Evolutionary conservation across 2,329 filamentous ascomycete genomes (phyloP).

Genomic region (Diaporthe ampelina): DNA sequence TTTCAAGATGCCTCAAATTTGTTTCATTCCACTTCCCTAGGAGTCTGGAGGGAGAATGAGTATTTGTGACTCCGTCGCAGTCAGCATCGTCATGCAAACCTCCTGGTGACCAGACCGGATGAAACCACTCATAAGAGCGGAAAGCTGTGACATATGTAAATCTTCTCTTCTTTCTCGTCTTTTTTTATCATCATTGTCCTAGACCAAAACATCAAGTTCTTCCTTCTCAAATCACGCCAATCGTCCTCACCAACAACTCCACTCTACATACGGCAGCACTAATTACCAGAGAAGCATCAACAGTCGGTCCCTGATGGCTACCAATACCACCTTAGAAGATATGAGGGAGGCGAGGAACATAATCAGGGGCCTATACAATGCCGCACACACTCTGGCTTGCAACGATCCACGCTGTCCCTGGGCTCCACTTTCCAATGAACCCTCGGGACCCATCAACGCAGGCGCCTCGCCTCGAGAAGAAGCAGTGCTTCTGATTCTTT

Average conservation of each 20-base stretch:
- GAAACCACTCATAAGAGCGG: not conserved
- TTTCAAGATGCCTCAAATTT: not conserved
- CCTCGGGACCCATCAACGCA: not conserved
- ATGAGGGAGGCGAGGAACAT: not conserved
- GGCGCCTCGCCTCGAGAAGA: not conserved
- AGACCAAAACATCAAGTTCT: too few species aligned
- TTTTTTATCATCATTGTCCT: not conserved
- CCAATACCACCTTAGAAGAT: not conserved
- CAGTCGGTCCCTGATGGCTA: not conserved
- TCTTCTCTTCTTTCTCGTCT: too few species aligned
- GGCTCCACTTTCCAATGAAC: not conserved
- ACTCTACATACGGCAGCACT: too few species aligned
- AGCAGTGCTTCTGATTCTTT: not conserved
- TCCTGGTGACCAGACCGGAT: not conserved
- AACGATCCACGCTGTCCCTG: not conserved
- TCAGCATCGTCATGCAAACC: not conserved
- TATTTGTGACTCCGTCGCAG: constrained; percentile 3
- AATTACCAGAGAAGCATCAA: not conserved
- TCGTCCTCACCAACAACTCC: not conserved
- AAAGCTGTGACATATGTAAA: not conserved
- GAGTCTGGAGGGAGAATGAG: not conserved
- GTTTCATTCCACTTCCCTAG: not conserved
- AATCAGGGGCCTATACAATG: not conserved
- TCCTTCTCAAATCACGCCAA: too few species aligned
- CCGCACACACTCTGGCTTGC: not conserved